These are phyloP conservation scores for Rusavskia elegans DNA, from an alignment of 495 filamentous ascomycete genomes.

Conservation along the genomic window DNA sequence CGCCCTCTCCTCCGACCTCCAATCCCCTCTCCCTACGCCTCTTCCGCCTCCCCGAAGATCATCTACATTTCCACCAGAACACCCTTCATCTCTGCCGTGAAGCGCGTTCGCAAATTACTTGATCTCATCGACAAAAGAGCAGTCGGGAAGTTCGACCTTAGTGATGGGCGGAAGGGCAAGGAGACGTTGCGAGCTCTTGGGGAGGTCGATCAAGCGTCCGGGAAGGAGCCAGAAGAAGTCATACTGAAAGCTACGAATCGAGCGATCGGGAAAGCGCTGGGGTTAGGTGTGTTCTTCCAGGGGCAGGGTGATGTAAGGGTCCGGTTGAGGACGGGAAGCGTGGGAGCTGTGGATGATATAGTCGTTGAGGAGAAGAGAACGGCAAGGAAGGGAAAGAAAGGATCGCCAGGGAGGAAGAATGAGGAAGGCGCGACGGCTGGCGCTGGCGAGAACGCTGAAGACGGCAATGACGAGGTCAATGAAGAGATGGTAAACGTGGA, in stretches of 20 bases:
- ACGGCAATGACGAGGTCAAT: slow-evolving; percentile 16
- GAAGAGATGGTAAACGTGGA: slow-evolving; percentile 7
- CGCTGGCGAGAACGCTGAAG: slow-evolving; percentile 14
- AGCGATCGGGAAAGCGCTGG: slow-evolving; percentile 58
- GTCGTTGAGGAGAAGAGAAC: slow-evolving; percentile 19
- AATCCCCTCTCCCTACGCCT: slow-evolving; percentile 40
- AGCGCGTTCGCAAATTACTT: slow-evolving; percentile 63
- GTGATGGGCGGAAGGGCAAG: slow-evolving; percentile 16
- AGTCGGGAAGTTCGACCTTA: slow-evolving; percentile 22
- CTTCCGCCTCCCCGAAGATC: slow-evolving; percentile 35
- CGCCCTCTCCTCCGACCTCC: slow-evolving; percentile 57
- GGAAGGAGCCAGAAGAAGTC: slow-evolving; percentile 35
- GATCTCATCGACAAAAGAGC: slow-evolving; percentile 43
- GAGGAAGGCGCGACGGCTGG: slow-evolving; percentile 9
- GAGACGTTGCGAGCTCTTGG: slow-evolving; percentile 11
- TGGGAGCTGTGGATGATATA: slow-evolving; percentile 59
- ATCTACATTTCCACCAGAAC: slow-evolving; percentile 67
- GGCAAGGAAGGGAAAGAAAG: slow-evolving; percentile 2
- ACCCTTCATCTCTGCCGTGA: slow-evolving; percentile 68
- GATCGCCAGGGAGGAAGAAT: slow-evolving; percentile 9
- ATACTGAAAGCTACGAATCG: slow-evolving; percentile 62
- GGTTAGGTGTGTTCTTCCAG: slow-evolving; percentile 48
- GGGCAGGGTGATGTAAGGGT: slow-evolving; percentile 40
- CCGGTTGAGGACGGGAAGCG: slow-evolving; percentile 43
- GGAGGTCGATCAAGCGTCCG: neutral